phyloP scores from a whole-genome alignment of 2,329 filamentous ascomycete species.

The Xylaria sp. region DNA sequence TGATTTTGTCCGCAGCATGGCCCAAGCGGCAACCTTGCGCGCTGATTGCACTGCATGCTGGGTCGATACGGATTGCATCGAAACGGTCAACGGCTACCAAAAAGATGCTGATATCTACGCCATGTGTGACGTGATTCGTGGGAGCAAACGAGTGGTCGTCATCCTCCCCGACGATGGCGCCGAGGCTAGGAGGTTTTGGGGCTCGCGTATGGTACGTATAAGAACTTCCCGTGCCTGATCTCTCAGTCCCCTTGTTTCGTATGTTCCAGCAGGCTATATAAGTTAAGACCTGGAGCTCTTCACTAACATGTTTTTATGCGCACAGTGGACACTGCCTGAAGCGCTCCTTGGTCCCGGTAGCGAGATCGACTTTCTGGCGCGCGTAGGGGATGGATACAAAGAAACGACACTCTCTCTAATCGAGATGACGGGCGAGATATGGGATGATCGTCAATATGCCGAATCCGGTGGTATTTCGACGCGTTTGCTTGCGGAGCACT shows the following conservation, averaged over 20 bases:
- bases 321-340: slow-evolving; percentile 42
- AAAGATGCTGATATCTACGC: slow-evolving; percentile 40
- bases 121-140: slow-evolving; percentile 40
- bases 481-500: slow-evolving; percentile 47
- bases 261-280: not conserved
- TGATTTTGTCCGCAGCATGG: slow-evolving; percentile 33
- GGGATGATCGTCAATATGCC: slow-evolving; percentile 34
- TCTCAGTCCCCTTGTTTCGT: not conserved
- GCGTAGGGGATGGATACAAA: slow-evolving; percentile 11
- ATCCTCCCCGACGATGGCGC: slow-evolving; percentile 34
- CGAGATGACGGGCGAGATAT: slow-evolving; percentile 42
- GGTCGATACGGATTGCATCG: slow-evolving; percentile 36
- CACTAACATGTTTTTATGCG: not conserved
- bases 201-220: slow-evolving; percentile 33
- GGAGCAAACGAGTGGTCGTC: slow-evolving; percentile 36
- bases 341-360: slow-evolving; percentile 38
- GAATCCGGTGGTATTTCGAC: slow-evolving; percentile 33
- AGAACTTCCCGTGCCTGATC: not conserved
- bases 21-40: slow-evolving; percentile 25
- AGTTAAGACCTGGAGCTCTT: not conserved
- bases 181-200: slow-evolving; percentile 38
- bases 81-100: slow-evolving; percentile 13
- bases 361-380: slow-evolving; percentile 33
- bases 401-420: slow-evolving; percentile 35
- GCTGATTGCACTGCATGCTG: slow-evolving; percentile 35